Conservation (phyloP, 371 early-diverging fungal genomes). For the Mortierella sp. region DNA sequence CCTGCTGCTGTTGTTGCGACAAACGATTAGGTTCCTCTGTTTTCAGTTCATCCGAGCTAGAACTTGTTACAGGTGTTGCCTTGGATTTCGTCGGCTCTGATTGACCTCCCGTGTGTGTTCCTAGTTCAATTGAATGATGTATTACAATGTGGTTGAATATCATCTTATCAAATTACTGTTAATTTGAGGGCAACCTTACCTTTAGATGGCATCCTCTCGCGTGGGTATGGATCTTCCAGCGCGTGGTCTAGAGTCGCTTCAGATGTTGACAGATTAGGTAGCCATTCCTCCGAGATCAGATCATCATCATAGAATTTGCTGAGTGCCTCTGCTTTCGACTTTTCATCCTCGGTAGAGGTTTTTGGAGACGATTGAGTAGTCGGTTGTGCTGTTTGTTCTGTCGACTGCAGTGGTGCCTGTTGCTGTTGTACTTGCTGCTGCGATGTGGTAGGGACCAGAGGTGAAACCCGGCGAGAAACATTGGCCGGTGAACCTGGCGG, state of each 20-base stretch:
- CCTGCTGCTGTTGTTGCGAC: too few species aligned
- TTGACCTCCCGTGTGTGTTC: slow-evolving; percentile 25
- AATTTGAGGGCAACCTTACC: slow-evolving; percentile 10
- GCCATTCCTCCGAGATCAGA: slow-evolving; percentile 37
- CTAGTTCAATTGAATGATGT: slow-evolving; percentile 6
- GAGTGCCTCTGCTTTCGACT: slow-evolving; percentile 8
- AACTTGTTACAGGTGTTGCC: slow-evolving; percentile 2
- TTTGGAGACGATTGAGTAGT: slow-evolving; percentile 18
- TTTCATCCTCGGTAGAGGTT: slow-evolving; percentile 27
- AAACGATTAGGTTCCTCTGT: slow-evolving; percentile 1
- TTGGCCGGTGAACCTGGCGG: slow-evolving; percentile 46
- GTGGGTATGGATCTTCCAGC: slow-evolving; percentile 31
- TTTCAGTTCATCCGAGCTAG: slow-evolving; percentile 14
- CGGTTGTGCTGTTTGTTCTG: slow-evolving; percentile 19
- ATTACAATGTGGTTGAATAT: background rate
- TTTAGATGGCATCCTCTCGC: slow-evolving; percentile 30
- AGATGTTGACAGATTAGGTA: slow-evolving; percentile 18
- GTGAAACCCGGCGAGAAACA: slow-evolving; percentile 28
- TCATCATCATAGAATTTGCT: slow-evolving; percentile 36
- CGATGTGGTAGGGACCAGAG: slow-evolving; percentile 17
- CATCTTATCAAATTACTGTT: too few species aligned
- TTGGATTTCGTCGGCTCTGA: slow-evolving; percentile 22
- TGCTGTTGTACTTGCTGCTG: slow-evolving; percentile 12
- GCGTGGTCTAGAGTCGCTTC: slow-evolving; percentile 18
- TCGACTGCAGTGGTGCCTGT: slow-evolving; percentile 5